These are phyloP conservation scores for Williopsis jadinii DNA, from an alignment of 1,139 yeast species.

Conservation along the genomic window DNA sequence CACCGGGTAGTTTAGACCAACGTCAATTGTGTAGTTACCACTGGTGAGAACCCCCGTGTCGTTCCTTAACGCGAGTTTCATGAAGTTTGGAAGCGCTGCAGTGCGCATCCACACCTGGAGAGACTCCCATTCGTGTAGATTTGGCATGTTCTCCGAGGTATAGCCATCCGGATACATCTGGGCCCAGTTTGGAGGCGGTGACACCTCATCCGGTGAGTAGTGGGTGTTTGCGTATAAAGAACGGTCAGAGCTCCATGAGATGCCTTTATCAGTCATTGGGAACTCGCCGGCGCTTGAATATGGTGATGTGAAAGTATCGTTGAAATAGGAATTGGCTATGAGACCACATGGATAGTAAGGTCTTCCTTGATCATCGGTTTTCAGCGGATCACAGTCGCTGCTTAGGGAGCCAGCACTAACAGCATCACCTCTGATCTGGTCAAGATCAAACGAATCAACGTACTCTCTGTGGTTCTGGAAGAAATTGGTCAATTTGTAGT, in stretches of 20 bases:
- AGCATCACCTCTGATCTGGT: conserved; percentile 59
- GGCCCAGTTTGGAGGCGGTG: conserved; percentile 77
- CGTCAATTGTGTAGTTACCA: conserved; percentile 54
- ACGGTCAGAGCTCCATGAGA: conserved; percentile 63
- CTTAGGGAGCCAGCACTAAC: conserved; percentile 39
- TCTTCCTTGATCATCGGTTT: conserved; percentile 42
- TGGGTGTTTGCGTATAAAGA: conserved; percentile 51
- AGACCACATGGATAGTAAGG: conserved; percentile 70
- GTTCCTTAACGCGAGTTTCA: conserved; percentile 59
- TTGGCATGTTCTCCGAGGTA: conserved; percentile 56
- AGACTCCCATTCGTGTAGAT: conserved; percentile 48
- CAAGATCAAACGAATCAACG: conserved; percentile 61
- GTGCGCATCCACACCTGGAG: conserved; percentile 83
- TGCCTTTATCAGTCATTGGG: conserved; percentile 45
- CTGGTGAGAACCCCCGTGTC: conserved; percentile 39
- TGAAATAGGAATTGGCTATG: conserved; percentile 70
- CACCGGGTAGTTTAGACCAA: conserved; percentile 67
- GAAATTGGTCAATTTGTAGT: conserved; percentile 67
- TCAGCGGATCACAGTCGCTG: conserved; percentile 55
- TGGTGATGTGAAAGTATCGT: conserved; percentile 55
- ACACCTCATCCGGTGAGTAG: conserved; percentile 51
- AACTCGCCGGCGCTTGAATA: conserved; percentile 36
- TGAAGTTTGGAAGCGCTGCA: conserved; percentile 65
- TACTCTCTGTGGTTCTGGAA: conserved; percentile 75
- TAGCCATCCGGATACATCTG: conserved; percentile 64